Evolutionary conservation across 1,284 basidiomycete genomes (phyloP).

Genomic region (Athelia sp.): DNA sequence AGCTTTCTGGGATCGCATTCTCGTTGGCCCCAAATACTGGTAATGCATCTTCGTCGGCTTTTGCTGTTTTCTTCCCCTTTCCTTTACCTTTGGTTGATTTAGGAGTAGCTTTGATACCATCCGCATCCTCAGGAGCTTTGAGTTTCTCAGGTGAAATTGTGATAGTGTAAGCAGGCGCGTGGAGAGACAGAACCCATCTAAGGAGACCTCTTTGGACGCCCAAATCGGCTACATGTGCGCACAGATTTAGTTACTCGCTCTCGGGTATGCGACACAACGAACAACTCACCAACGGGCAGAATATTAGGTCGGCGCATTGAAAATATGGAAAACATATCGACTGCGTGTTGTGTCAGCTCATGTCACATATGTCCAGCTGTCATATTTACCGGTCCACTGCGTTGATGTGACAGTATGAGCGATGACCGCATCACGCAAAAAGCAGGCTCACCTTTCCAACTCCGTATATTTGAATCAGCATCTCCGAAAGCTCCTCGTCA

Average conservation of each 20-base stretch:
- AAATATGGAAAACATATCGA: slow-evolving; percentile 90
- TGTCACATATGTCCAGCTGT: background rate
- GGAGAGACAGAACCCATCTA: slow-evolving; percentile 69
- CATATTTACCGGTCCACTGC: slow-evolving; percentile 44
- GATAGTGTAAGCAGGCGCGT: slow-evolving; percentile 46
- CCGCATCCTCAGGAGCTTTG: slow-evolving; percentile 8
- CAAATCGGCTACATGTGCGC: slow-evolving; percentile 57
- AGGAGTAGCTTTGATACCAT: slow-evolving; percentile 8
- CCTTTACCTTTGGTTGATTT: slow-evolving; percentile 4
- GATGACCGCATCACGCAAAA: background rate
- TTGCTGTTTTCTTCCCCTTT: slow-evolving; percentile 8
- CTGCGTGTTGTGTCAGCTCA: slow-evolving; percentile 23
- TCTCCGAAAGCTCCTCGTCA: slow-evolving; percentile 71
- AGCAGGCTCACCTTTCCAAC: slow-evolving; percentile 57
- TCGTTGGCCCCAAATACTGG: background rate
- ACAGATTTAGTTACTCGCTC: background rate
- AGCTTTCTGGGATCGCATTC: background rate
- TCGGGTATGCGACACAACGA: background rate
- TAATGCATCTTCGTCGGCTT: slow-evolving; percentile 8
- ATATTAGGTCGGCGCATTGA: slow-evolving; percentile 80
- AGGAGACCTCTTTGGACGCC: slow-evolving; percentile 78
- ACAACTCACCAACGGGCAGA: slow-evolving; percentile 60
- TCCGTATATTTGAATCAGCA: slow-evolving; percentile 76
- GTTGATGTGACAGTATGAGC: background rate
- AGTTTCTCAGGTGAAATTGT: slow-evolving; percentile 54